Evolutionary conservation across 805 yeast genomes (phyloP).

Genomic region (Sugiyamaella lignohabitans): DNA sequence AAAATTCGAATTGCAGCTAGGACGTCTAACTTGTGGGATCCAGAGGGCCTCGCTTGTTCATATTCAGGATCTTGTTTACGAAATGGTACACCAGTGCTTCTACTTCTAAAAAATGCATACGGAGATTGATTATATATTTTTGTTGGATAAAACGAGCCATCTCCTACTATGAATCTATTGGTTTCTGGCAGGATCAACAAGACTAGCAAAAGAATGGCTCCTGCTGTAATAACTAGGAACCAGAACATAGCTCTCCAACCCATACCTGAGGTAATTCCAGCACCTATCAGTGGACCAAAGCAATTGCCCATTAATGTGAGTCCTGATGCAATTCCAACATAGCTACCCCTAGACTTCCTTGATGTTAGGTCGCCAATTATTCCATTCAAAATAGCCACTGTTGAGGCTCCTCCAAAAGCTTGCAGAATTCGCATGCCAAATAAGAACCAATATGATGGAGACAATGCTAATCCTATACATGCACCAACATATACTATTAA

Average conservation of each 20-base stretch:
- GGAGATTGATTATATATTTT: slow-evolving; percentile 22
- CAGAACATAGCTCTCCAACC: slow-evolving; percentile 65
- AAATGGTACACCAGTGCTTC: slow-evolving; percentile 22
- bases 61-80: slow-evolving; percentile 16
- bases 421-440: slow-evolving; percentile 63
- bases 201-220: slow-evolving; percentile 33
- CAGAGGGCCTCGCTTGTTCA: slow-evolving; percentile 41
- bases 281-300: slow-evolving; percentile 68
- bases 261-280: slow-evolving; percentile 39
- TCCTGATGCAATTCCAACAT: slow-evolving; percentile 60
- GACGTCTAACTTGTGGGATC: slow-evolving; percentile 45
- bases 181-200: slow-evolving; percentile 65
- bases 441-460: slow-evolving; percentile 53
- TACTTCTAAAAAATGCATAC: slow-evolving; percentile 19
- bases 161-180: slow-evolving; percentile 62
- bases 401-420: slow-evolving; percentile 70
- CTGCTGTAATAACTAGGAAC: slow-evolving; percentile 64
- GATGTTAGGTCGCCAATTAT: slow-evolving; percentile 68
- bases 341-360: slow-evolving; percentile 60
- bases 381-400: slow-evolving; percentile 64
- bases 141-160: slow-evolving; percentile 56
- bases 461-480: slow-evolving; percentile 58
- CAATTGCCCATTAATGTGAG: slow-evolving; percentile 67
- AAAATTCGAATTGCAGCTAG: slow-evolving; percentile 33
- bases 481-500: slow-evolving; percentile 51